Conservation (phyloP, 2,329 filamentous ascomycete genomes). For the Sarocladium strictum region DNA sequence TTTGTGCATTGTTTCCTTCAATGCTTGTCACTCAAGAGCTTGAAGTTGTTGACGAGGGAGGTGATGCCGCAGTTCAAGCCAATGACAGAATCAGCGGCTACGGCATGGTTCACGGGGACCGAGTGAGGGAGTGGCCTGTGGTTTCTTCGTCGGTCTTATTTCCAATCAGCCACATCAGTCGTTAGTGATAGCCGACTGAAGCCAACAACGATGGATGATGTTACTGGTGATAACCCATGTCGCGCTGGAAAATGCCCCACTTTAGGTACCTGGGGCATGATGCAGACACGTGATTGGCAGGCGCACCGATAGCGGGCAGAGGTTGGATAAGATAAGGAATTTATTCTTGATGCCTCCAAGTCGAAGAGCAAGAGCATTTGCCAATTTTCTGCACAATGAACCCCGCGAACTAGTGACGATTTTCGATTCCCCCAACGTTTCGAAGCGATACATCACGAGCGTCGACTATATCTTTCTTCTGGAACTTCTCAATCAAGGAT, state of each 20-base stretch:
- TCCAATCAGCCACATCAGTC: no score
- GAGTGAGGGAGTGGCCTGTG: no score
- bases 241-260: not conserved
- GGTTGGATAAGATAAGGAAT: slow-evolving; percentile 19
- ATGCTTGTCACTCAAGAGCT: not conserved
- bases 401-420: no score
- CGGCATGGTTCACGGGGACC: no score
- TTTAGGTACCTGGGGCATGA: not conserved
- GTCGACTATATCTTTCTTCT: no score
- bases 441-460: no score
- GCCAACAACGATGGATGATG: not conserved
- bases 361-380: no score
- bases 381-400: not conserved
- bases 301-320: not conserved
- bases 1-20: not conserved
- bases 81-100: not conserved
- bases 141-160: no score
- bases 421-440: no score
- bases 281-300: slow-evolving; percentile 2
- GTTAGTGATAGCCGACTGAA: not conserved
- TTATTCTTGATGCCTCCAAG: not conserved
- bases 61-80: not conserved
- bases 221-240: not conserved
- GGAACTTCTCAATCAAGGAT: slow-evolving; percentile 13
- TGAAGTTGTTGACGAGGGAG: not conserved